Evolutionary conservation across 176 grass and related monocot species (phyloP).

Genomic region (Pontederia paniculata): DNA sequence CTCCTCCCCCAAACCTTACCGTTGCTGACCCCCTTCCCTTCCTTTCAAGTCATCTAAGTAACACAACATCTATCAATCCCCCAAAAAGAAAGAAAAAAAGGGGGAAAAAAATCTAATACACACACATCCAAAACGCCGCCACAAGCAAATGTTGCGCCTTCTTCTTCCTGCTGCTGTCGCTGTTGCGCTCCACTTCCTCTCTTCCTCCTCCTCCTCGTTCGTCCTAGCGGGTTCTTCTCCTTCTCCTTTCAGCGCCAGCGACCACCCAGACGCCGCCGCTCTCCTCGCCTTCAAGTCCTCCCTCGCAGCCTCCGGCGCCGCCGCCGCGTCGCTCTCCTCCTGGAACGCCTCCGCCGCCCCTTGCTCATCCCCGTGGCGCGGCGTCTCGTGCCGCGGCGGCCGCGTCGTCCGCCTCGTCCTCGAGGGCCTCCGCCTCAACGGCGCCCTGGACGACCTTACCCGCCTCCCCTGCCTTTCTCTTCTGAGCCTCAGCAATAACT

Average conservation of each 20-base stretch:
- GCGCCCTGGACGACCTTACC: conserved; percentile 35
- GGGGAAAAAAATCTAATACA: no score
- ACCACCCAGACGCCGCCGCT: conserved; percentile 31
- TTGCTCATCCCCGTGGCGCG: conserved; percentile 48
- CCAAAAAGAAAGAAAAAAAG: no score
- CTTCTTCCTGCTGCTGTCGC: no score
- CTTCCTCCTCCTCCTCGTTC: conserved; percentile 14
- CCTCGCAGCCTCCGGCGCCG: conserved; percentile 17
- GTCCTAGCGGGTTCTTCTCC: conserved; percentile 8
- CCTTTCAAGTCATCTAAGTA: no score
- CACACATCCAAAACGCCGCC: no score
- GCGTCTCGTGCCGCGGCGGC: conserved; percentile 38
- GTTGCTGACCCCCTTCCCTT: no score
- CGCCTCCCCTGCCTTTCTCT: conserved; percentile 37
- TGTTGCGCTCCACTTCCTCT: neutral
- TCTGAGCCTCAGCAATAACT: conserved; percentile 86
- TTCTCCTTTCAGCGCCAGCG: conserved; percentile 15
- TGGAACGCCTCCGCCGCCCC: conserved; percentile 44
- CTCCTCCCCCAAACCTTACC: no score
- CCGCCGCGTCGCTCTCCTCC: conserved; percentile 28
- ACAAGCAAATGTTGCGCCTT: no score
- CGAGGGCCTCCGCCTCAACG: conserved; percentile 47
- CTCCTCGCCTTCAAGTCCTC: conserved; percentile 67
- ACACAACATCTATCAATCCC: no score
- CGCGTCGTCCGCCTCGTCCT: conserved; percentile 55